Percentiles rank a stretch among this genome's conserved stretches.
phyloP scores from a whole-genome alignment of 2,329 filamentous ascomycete species.

The Diaporthe ampelina region DNA sequence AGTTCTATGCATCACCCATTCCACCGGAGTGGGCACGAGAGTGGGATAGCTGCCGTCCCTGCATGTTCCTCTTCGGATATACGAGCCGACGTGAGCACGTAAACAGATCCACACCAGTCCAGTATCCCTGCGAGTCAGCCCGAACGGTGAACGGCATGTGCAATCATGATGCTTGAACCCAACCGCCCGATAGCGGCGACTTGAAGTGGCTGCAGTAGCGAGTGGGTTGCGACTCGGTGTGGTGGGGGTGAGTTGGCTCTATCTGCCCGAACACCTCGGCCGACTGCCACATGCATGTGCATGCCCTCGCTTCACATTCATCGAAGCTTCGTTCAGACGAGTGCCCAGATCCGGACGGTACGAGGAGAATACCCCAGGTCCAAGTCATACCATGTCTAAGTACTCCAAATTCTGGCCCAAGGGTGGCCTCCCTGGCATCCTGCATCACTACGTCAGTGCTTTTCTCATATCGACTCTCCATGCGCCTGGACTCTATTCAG shows the following conservation, averaged over 20 bases:
- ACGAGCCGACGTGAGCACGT: conserved; percentile 9
- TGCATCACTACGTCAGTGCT: conserved; percentile 51
- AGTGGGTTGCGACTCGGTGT: neutral
- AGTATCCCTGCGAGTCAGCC: conserved; percentile 8
- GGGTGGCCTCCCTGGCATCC: conserved; percentile 49
- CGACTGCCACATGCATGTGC: neutral
- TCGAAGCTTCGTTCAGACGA: neutral
- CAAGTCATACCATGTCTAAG: conserved; percentile 42
- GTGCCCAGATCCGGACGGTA: neutral
- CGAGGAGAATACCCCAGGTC: neutral
- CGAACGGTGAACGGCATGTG: neutral
- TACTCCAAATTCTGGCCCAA: conserved; percentile 52
- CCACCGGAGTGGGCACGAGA: neutral
- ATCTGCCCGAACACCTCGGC: conserved; percentile 6
- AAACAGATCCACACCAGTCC: neutral
- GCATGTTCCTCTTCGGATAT: conserved; percentile 21
- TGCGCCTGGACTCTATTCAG: neutral
- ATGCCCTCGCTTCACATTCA: neutral
- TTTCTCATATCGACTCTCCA: neutral
- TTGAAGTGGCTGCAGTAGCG: conserved; percentile 1
- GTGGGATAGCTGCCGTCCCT: neutral
- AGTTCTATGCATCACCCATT: neutral
- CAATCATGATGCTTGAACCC: neutral
- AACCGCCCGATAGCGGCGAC: conserved; percentile 2
- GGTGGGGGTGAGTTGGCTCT: neutral